A percentile compares a stretch with the other conserved stretches of the same genome.
Evolutionary conservation across 2,329 filamentous ascomycete species (phyloP).

Genomic region (Phaeosphaeriaceae sp.): DNA sequence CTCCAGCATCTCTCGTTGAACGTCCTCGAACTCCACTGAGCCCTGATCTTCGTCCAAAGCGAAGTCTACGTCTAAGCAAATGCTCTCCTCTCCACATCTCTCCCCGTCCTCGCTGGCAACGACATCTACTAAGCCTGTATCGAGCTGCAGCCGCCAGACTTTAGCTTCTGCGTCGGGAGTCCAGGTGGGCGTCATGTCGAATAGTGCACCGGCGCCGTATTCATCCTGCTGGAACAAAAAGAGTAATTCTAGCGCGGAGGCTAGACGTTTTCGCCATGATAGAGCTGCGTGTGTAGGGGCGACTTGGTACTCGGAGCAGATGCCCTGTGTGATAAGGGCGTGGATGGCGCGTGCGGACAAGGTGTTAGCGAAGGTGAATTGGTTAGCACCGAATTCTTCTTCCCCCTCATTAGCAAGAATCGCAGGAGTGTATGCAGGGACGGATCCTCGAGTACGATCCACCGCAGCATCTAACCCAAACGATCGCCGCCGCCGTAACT

Average conservation of each 20-base stretch:
- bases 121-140: constrained; percentile 10
- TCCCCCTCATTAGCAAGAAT: background rate
- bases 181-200: constrained; percentile 18
- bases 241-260: constrained; percentile 3
- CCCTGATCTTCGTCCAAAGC: constrained; percentile 8
- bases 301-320: constrained; percentile 14
- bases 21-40: background rate
- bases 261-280: constrained; percentile 11
- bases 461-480: no score
- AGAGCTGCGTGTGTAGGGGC: background rate
- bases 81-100: constrained; percentile 2
- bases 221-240: background rate
- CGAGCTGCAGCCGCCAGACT: constrained; percentile 20
- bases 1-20: background rate
- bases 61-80: constrained; percentile 2
- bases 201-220: constrained; percentile 3
- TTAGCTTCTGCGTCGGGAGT: constrained; percentile 5
- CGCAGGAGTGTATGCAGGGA: no score
- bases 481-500: no score
- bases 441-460: background rate
- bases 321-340: constrained; percentile 11
- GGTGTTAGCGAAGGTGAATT: constrained; percentile 12
- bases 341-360: constrained; percentile 12
- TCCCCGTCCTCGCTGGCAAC: constrained; percentile 3
- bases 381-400: background rate